phyloP scores from a whole-genome alignment of 768 basidiomycete genomes.

The Collybia nuda region DNA sequence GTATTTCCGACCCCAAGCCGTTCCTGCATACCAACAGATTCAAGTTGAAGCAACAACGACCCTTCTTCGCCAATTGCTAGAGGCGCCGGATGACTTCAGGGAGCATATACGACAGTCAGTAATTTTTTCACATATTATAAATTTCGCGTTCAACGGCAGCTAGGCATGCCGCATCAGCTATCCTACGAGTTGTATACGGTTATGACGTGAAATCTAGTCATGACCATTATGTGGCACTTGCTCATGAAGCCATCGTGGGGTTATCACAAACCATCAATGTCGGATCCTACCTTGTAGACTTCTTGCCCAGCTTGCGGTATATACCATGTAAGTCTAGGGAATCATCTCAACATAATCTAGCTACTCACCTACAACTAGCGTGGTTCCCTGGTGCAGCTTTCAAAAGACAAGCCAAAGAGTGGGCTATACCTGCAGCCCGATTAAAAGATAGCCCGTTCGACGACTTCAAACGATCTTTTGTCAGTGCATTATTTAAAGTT shows the following conservation, averaged over 20 bases:
- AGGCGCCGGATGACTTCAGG: constrained; percentile 17
- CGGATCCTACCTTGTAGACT: constrained; percentile 31
- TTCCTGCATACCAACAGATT: constrained; percentile 10
- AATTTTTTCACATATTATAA: constrained; percentile 2
- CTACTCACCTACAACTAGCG: neutral
- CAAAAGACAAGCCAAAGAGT: constrained; percentile 1
- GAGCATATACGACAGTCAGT: constrained; percentile 13
- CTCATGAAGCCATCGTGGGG: constrained; percentile 13
- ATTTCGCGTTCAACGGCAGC: neutral
- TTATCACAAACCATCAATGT: constrained; percentile 16
- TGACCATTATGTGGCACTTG: constrained; percentile 26
- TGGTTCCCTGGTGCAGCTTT: constrained; percentile 32
- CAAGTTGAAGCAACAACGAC: constrained; percentile 7
- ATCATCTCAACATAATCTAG: neutral
- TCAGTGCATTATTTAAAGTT: neutral
- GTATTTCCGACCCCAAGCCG: constrained; percentile 14
- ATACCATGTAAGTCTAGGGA: constrained; percentile 2
- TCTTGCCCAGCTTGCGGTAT: constrained; percentile 14
- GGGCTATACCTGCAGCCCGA: neutral
- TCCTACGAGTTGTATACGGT: constrained; percentile 30
- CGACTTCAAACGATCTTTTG: constrained; percentile 12
- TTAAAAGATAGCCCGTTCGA: constrained; percentile 19
- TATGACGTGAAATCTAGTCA: constrained; percentile 20
- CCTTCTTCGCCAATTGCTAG: constrained; percentile 12
- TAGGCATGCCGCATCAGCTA: constrained; percentile 12